A percentile compares a stretch with the other conserved stretches of the same genome.
Conservation (phyloP, 2,329 filamentous ascomycete species). For the Monosporascus sp. region DNA sequence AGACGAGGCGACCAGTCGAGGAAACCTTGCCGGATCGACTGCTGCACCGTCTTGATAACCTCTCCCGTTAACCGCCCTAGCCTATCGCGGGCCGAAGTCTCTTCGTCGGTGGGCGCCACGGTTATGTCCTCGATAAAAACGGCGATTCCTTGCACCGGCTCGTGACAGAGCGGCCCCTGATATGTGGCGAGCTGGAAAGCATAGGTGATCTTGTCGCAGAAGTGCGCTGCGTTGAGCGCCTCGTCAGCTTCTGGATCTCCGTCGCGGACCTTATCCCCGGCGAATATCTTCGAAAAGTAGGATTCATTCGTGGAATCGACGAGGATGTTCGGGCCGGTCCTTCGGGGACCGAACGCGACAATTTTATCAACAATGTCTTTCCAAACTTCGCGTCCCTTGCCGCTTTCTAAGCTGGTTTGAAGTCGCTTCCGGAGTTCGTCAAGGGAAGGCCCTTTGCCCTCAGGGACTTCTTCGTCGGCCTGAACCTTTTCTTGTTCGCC, state of each 20-base stretch:
- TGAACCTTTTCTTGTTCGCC: constrained; percentile 35
- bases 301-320: constrained; percentile 73
- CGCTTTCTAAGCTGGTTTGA: constrained; percentile 59
- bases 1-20: constrained; percentile 95
- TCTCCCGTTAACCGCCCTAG: constrained; percentile 84
- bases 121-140: constrained; percentile 80
- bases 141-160: constrained; percentile 88
- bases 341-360: constrained; percentile 80
- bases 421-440: constrained; percentile 75
- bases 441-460: constrained; percentile 58
- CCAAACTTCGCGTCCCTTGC: constrained; percentile 74
- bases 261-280: constrained; percentile 26
- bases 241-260: constrained; percentile 38
- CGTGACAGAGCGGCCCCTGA: constrained; percentile 85
- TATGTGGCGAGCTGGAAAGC: constrained; percentile 89
- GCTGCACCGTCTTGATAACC: constrained; percentile 82
- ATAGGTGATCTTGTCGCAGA: constrained; percentile 86
- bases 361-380: constrained; percentile 72
- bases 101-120: constrained; percentile 49
- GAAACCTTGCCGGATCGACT: constrained; percentile 78
- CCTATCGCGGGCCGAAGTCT: constrained; percentile 54
- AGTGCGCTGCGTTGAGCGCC: constrained; percentile 56
- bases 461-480: constrained; percentile 52
- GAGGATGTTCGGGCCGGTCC: constrained; percentile 82
- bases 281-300: constrained; percentile 64